A percentile compares a stretch with the other conserved stretches of the same genome.
These are phyloP conservation scores for Arachis hypogaea DNA, from an alignment of 306 rosid species.

Conservation along the genomic window DNA sequence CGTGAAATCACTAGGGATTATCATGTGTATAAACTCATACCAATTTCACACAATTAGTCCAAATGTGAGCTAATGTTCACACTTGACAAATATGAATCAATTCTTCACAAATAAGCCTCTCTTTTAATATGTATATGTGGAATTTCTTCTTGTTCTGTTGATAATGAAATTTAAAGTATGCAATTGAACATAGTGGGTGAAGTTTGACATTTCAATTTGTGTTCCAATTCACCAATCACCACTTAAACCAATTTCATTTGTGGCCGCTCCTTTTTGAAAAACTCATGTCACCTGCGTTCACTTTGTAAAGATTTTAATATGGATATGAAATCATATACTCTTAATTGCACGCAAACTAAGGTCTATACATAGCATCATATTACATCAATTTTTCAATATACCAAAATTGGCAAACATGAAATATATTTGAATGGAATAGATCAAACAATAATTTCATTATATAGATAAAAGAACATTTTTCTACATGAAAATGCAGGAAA, in stretches of 20 bases:
- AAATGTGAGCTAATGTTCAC: constrained; percentile 12
- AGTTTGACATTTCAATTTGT: constrained; percentile 11
- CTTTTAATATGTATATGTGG: neutral
- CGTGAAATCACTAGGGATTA: too few species aligned
- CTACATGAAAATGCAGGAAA: neutral
- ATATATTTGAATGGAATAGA: too few species aligned
- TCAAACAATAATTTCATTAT: too few species aligned
- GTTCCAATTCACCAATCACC: constrained; percentile 5
- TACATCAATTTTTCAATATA: too few species aligned
- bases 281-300: constrained; percentile 14
- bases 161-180: neutral
- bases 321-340: constrained; percentile 3
- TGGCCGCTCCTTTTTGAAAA: constrained; percentile 25
- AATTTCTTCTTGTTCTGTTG: neutral
- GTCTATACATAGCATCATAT: too few species aligned
- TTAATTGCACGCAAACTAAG: neutral
- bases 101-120: neutral
- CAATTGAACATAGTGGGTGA: neutral
- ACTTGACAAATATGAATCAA: neutral
- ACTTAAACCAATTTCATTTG: neutral
- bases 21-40: too few species aligned
- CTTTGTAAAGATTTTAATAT: neutral
- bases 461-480: too few species aligned
- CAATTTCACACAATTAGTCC: neutral
- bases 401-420: too few species aligned